Percentiles rank a stretch among this genome's conserved stretches.
phyloP scores from a whole-genome alignment of 2,329 filamentous ascomycete species.

The Nannizziopsis arthrosporioides region DNA sequence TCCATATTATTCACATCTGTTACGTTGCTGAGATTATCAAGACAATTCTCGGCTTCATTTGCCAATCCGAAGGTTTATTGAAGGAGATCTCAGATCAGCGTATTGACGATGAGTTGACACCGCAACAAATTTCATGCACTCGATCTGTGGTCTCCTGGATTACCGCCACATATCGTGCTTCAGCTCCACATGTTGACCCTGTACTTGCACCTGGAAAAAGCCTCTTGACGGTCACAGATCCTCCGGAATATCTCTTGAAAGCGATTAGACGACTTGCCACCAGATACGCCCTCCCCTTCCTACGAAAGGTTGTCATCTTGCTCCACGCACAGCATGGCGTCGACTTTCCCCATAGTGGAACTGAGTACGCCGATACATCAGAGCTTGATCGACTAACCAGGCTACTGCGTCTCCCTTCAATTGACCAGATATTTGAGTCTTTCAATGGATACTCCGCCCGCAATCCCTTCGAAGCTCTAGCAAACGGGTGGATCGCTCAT shows the following conservation, averaged over 20 bases:
- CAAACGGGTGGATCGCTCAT: constrained; percentile 59
- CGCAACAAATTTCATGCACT: constrained; percentile 12
- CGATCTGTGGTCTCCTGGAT: constrained; percentile 16
- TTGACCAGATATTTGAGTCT: constrained; percentile 64
- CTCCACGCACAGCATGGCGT: constrained; percentile 81
- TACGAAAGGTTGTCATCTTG: constrained; percentile 73
- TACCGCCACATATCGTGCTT: constrained; percentile 18
- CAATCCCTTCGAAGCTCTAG: constrained; percentile 39
- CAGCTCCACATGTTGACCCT: constrained; percentile 2
- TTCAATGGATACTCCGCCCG: constrained; percentile 34
- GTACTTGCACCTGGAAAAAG: background rate
- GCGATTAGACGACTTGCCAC: constrained; percentile 40
- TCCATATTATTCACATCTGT: constrained; percentile 70
- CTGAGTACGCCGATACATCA: constrained; percentile 37
- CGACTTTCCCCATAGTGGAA: constrained; percentile 64
- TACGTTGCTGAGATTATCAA: constrained; percentile 87
- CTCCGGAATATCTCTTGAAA: constrained; percentile 18
- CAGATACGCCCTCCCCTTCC: constrained; percentile 78
- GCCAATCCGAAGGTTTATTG: constrained; percentile 29
- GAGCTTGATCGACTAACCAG: constrained; percentile 75
- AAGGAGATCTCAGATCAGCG: constrained; percentile 20
- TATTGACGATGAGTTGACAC: constrained; percentile 18
- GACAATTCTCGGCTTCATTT: constrained; percentile 49
- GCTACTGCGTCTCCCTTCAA: constrained; percentile 60
- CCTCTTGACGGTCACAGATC: constrained; percentile 20